Conservation (phyloP, 2,329 filamentous ascomycete genomes). For the Beauveria rudraprayagi region DNA sequence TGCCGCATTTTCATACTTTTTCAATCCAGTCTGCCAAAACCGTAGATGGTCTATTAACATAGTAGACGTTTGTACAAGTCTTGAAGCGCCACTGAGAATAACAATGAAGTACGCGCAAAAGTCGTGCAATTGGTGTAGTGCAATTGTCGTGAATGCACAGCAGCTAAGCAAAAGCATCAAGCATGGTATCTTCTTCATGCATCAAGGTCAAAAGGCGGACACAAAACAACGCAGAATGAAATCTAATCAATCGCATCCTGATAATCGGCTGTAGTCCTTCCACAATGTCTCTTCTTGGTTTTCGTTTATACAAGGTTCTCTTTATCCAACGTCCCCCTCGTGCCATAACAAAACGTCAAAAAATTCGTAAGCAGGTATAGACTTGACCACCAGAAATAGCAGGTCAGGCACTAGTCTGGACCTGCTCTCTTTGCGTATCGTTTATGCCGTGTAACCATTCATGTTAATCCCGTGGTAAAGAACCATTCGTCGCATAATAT, state of each 20-base stretch:
- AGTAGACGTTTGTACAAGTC: neutral
- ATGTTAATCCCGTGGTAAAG: conserved; percentile 3
- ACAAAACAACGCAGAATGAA: neutral
- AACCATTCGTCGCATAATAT: conserved; percentile 5
- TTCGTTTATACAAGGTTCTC: conserved; percentile 4
- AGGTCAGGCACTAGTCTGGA: neutral
- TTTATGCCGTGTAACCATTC: conserved; percentile 6
- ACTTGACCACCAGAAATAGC: neutral
- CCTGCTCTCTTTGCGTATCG: neutral
- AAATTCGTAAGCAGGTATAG: neutral
- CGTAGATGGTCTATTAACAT: neutral
- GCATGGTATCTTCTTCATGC: neutral
- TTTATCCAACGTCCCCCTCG: conserved; percentile 3
- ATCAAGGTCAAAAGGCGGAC: neutral
- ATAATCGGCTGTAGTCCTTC: neutral
- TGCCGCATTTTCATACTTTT: no score
- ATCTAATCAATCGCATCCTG: neutral
- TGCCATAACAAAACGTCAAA: conserved; percentile 3
- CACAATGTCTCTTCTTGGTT: neutral
- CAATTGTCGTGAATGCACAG: neutral
- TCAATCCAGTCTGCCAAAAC: neutral
- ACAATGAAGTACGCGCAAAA: neutral
- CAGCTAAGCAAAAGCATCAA: neutral
- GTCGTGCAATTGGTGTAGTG: neutral
- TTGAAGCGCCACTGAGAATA: neutral